These are phyloP conservation scores for Isoetes engelmannii DNA, from an alignment of 83 land plant genomes.

Conservation along the genomic window DNA sequence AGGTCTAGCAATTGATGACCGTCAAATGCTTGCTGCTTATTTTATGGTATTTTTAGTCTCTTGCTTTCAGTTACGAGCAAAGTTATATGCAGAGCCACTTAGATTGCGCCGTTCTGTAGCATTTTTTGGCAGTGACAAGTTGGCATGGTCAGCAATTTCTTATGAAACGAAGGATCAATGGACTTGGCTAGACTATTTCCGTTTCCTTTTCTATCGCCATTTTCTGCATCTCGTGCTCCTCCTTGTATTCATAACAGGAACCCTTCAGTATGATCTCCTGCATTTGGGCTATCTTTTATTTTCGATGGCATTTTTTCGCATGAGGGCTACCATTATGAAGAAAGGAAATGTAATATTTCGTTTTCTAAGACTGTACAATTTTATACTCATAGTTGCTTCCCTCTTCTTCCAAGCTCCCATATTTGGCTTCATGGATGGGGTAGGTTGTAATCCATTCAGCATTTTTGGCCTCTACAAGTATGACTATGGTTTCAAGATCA, in stretches of 20 bases:
- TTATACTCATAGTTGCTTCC: conserved; percentile 73
- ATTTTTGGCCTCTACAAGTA: conserved; percentile 83
- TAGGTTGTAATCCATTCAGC: conserved; percentile 49
- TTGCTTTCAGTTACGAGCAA: conserved; percentile 73
- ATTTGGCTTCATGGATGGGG: conserved; percentile 48
- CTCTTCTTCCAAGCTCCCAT: conserved; percentile 94
- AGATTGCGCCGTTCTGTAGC: conserved; percentile 48
- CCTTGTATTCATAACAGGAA: conserved; percentile 86
- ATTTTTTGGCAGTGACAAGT: conserved; percentile 46
- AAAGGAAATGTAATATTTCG: conserved; percentile 75
- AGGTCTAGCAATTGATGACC: conserved; percentile 86
- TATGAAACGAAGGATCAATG: conserved; percentile 92
- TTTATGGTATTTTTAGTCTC: conserved; percentile 74
- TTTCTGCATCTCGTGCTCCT: conserved; percentile 87
- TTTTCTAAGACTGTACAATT: conserved; percentile 74
- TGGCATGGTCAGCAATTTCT: conserved; percentile 83
- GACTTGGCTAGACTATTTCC: conserved; percentile 86
- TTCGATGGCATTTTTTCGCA: conserved; percentile 81
- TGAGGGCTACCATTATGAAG: conserved; percentile 70
- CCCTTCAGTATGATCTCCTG: conserved; percentile 91
- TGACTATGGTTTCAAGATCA: conserved; percentile 91
- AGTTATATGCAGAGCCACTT: conserved; percentile 40
- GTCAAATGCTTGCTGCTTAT: conserved; percentile 75
- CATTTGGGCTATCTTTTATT: conserved; percentile 94
- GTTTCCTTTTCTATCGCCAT: conserved; percentile 75